These are phyloP conservation scores for Puccinia polysora DNA, from an alignment of 1,284 basidiomycete genomes.

Conservation along the genomic window DNA sequence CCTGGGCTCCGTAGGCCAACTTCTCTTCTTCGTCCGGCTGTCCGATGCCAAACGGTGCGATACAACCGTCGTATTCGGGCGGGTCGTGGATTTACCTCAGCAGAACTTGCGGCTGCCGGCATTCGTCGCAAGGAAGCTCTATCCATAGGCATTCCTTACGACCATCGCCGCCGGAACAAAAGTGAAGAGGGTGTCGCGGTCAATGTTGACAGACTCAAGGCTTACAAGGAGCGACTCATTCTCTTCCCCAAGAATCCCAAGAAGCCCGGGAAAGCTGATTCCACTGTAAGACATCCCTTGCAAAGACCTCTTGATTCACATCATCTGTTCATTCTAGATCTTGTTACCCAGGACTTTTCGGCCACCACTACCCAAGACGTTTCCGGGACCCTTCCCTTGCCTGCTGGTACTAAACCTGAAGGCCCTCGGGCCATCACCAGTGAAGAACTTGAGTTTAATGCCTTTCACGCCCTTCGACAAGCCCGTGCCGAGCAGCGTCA, in stretches of 20 bases:
- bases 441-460: slow-evolving; percentile 79
- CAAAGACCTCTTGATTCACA: slow-evolving; percentile 12
- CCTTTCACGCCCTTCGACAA: slow-evolving; percentile 77
- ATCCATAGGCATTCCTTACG: slow-evolving; percentile 88
- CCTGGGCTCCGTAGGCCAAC: slow-evolving; percentile 67
- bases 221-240: slow-evolving; percentile 71
- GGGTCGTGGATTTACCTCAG: slow-evolving; percentile 91
- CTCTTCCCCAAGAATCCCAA: slow-evolving; percentile 94
- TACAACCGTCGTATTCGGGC: slow-evolving; percentile 98
- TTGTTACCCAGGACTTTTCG: slow-evolving; percentile 67
- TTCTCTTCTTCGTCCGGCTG: slow-evolving; percentile 88
- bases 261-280: slow-evolving; percentile 93
- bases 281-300: slow-evolving; percentile 68
- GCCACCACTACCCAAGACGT: slow-evolving; percentile 68
- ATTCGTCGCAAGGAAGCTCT: slow-evolving; percentile 89
- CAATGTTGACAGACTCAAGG: slow-evolving; percentile 90
- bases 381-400: slow-evolving; percentile 56
- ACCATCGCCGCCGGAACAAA: slow-evolving; percentile 94
- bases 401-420: slow-evolving; percentile 65
- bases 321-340: slow-evolving; percentile 32
- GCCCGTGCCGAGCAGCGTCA: slow-evolving; percentile 77
- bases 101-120: slow-evolving; percentile 94
- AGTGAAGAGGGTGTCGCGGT: slow-evolving; percentile 94
- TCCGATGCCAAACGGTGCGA: slow-evolving; percentile 90
- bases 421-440: slow-evolving; percentile 86